Evolutionary conservation across 1,284 basidiomycete species (phyloP).

Genomic region (Cutaneotrichosporon mucoides): DNA sequence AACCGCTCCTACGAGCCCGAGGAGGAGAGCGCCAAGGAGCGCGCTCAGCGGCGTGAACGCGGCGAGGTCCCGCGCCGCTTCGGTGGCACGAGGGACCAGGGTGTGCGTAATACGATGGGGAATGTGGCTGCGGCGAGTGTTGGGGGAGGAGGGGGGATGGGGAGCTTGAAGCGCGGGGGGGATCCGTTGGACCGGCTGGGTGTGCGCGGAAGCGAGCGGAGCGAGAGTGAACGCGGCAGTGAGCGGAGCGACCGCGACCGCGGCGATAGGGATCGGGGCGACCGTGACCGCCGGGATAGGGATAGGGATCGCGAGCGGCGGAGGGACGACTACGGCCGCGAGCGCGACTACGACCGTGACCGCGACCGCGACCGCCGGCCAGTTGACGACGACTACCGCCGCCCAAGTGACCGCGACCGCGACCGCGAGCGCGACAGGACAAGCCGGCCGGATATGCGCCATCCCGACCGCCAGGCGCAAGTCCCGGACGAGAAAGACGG

Average conservation of each 20-base stretch:
- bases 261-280: too few relatives aligned
- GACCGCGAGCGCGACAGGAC: slow-evolving; percentile 8
- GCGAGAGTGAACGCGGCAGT: slow-evolving; percentile 13
- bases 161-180: slow-evolving; percentile 30
- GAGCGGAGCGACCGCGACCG: slow-evolving; percentile 5
- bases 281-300: slow-evolving; percentile 1
- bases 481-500: slow-evolving; percentile 4
- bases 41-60: slow-evolving; percentile 34
- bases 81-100: slow-evolving; percentile 43
- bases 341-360: slow-evolving; percentile 16
- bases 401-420: slow-evolving; percentile 14
- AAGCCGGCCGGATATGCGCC: neutral
- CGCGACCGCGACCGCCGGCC: neutral
- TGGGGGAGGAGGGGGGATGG: slow-evolving; percentile 15
- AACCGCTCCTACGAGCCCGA: slow-evolving; percentile 2
- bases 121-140: slow-evolving; percentile 12
- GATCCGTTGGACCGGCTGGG: slow-evolving; percentile 42
- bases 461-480: neutral
- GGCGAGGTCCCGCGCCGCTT: slow-evolving; percentile 43
- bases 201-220: slow-evolving; percentile 19
- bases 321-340: slow-evolving; percentile 7
- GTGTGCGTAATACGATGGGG: slow-evolving; percentile 45
- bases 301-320: slow-evolving; percentile 7
- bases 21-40: slow-evolving; percentile 34
- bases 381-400: neutral